Evolutionary conservation across 805 yeast genomes (phyloP), one percentile per base, ranked within the genome.

Genomic region (Myxozyma vanderwaltii): DNA sequence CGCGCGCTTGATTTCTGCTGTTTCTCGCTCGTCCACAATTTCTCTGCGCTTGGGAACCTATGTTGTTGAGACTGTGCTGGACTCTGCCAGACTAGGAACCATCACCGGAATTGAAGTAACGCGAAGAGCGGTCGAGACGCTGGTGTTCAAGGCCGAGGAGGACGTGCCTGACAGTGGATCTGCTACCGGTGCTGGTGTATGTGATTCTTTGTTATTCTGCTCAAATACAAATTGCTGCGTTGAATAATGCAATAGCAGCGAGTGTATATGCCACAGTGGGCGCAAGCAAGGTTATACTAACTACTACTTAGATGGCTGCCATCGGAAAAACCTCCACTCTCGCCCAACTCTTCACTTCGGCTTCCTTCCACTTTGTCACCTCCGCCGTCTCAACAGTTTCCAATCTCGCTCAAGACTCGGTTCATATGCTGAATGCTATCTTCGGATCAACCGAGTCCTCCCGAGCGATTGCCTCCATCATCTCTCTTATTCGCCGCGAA

Each of bases 381-480:
- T 62, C 72, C 4, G 52, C 68, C 7, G 58, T 71, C 23, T 46
- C 66, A 17, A 66, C 70, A 0, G 55, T 59, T 27, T 59, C 63
- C 31, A 62, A 58, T 17, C 48, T 69, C 13, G 65, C 71, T n/a
- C 70, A 68, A 49, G 74, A 71, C 54, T 60, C 65, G 12, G 65
- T 71, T 26, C 71, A 71, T 51, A 56, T 71, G 51, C 29, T 71
- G 21, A 69, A 71, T 49, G 62, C 68, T 26, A 60, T 71, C 7
- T 70, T 71, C 52, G 74, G 74, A 29, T 67, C 71, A 31, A 71
- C 73, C n/a, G 74, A 71, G 49, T 63, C 71, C 7, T 66, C 70
- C 4, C 49, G 72, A 31, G 73, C 74, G 1, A 64, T 71, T 26
- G 64, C 69, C 3, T 51, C 69, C 19, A 69, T 71, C 23, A 52